Conservation (phyloP, 805 yeast genomes). For the Hanseniaspora lachancei region DNA sequence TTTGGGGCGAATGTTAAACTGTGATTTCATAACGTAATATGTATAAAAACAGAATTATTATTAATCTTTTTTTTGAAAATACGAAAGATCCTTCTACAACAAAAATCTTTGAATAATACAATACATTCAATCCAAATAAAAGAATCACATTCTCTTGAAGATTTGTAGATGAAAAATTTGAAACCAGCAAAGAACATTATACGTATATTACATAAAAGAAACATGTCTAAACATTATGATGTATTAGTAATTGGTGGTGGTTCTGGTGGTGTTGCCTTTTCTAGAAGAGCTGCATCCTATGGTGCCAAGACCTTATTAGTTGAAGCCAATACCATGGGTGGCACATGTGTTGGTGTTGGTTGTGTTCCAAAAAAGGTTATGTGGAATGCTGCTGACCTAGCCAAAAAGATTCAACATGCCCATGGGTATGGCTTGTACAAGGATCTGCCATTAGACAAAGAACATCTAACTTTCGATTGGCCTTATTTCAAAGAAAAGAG, state of each 20-base stretch:
- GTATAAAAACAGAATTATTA: too few relatives aligned
- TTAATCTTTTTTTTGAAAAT: too few relatives aligned
- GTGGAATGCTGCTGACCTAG: constrained; percentile 96
- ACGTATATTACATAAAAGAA: constrained; percentile 12
- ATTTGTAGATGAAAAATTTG: not conserved
- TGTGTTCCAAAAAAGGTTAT: constrained; percentile 98
- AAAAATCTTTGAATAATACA: too few relatives aligned
- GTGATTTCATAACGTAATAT: too few relatives aligned
- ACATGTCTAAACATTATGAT: constrained; percentile 66
- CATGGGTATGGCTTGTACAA: constrained; percentile 69
- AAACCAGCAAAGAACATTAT: constrained; percentile 2
- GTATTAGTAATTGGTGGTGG: constrained; percentile 97
- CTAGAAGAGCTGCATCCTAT: constrained; percentile 86
- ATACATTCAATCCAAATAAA: not conserved
- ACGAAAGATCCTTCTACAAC: too few relatives aligned
- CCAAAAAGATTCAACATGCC: constrained; percentile 61
- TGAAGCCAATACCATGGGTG: constrained; percentile 78
- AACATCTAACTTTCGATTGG: constrained; percentile 67
- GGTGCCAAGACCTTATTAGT: constrained; percentile 80
- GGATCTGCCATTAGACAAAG: constrained; percentile 37
- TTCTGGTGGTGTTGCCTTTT: constrained; percentile 97
- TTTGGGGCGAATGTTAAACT: too few relatives aligned
- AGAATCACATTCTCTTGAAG: not conserved
- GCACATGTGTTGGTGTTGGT: constrained; percentile 98
- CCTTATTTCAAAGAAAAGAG: constrained; percentile 65